Evolutionary conservation across 306 rosid genomes (phyloP).

Genomic region (Oxytropis ochrocephala): DNA sequence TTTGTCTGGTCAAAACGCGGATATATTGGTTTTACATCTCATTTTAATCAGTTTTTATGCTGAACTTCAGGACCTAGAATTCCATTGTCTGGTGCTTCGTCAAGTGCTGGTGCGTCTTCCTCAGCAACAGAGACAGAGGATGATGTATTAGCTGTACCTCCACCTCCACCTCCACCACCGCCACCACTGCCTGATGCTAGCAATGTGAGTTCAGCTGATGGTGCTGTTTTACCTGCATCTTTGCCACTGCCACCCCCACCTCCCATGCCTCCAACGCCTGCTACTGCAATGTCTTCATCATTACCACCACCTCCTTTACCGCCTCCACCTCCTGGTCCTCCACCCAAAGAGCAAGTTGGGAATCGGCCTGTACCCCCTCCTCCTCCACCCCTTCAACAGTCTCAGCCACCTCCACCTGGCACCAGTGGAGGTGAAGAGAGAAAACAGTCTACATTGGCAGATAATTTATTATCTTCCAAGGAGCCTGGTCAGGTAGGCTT

Average conservation of each 20-base stretch:
- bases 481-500: conserved; percentile 55
- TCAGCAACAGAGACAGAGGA: conserved; percentile 57
- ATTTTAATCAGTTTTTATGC: conserved; percentile 20
- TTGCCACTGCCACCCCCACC: conserved; percentile 97
- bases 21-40: conserved; percentile 10
- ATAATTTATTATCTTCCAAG: conserved; percentile 47
- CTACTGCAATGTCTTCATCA: conserved; percentile 43
- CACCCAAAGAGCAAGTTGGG: conserved; percentile 66
- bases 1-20: not conserved
- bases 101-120: conserved; percentile 75
- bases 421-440: conserved; percentile 50
- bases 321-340: conserved; percentile 97
- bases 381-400: conserved; percentile 68
- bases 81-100: conserved; percentile 82
- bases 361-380: conserved; percentile 59
- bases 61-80: conserved; percentile 78
- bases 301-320: conserved; percentile 86
- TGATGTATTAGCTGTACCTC: conserved; percentile 51
- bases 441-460: conserved; percentile 46
- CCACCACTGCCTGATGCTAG: conserved; percentile 62
- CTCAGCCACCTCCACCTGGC: conserved; percentile 76
- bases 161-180: conserved; percentile 77
- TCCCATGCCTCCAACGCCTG: conserved; percentile 86
- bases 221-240: conserved; percentile 57
- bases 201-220: conserved; percentile 42